Evolutionary conservation across 23 red algal genomes (phyloP).

Genomic region (Gracilaria gracilis): DNA sequence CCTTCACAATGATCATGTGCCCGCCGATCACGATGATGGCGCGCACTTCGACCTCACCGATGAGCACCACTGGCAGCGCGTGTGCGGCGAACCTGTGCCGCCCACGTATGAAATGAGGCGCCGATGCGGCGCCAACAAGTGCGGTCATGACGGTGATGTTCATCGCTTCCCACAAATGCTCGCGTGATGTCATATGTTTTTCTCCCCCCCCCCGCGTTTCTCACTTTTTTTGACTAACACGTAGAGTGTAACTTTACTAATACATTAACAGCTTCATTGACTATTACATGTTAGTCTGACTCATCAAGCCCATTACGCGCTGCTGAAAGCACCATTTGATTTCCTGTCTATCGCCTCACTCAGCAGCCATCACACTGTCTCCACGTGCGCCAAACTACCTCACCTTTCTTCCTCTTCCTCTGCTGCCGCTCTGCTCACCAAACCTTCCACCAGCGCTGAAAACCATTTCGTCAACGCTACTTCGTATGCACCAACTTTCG

Average conservation of each 20-base stretch:
- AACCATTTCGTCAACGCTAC: conserved; percentile 23
- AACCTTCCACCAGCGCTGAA: not conserved
- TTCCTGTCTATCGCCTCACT: no score
- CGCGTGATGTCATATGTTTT: not conserved
- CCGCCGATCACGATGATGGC: not conserved
- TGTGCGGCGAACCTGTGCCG: conserved; percentile 6
- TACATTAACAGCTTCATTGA: no score
- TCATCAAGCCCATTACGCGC: no score
- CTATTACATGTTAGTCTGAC: no score
- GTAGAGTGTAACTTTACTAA: no score
- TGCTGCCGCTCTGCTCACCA: not conserved
- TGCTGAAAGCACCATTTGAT: no score
- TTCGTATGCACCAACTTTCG: conserved; percentile 31
- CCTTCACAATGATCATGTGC: not conserved
- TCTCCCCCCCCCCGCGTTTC: not conserved
- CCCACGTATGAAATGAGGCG: conserved; percentile 31
- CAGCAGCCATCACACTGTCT: no score
- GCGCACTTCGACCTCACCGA: not conserved
- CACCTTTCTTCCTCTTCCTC: not conserved
- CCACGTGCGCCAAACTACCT: not conserved
- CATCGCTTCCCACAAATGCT: conserved; percentile 29
- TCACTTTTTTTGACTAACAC: no score
- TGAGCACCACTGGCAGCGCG: not conserved
- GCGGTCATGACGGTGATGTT: conserved; percentile 37
- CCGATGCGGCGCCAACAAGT: conserved; percentile 31